Percentiles rank a stretch among this genome's conserved stretches.
phyloP scores from a whole-genome alignment of 176 grass and related monocot species.

The Coix lacrymajobi region DNA sequence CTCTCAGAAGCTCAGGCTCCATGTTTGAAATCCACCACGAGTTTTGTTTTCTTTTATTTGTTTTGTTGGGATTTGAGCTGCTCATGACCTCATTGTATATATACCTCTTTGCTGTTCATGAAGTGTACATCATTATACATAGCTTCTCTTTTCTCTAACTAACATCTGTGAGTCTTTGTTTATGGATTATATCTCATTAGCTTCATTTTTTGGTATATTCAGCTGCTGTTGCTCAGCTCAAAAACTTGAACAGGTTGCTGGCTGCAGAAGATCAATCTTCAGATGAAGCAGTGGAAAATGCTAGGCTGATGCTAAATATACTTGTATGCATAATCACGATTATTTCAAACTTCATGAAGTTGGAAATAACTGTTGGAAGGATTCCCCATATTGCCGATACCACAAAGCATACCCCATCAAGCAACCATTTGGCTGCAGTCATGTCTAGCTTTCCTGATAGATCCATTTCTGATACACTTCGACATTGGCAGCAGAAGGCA shows the following conservation, averaged over 20 bases:
- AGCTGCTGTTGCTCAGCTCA: slow-evolving; percentile 79
- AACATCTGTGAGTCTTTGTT: background rate
- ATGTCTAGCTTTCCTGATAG: slow-evolving; percentile 41
- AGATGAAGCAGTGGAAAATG: slow-evolving; percentile 52
- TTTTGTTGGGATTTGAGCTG: background rate
- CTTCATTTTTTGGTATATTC: slow-evolving; percentile 40
- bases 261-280: slow-evolving; percentile 59
- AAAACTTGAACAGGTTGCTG: slow-evolving; percentile 56
- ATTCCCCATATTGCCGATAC: slow-evolving; percentile 26
- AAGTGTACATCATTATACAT: background rate
- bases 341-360: slow-evolving; percentile 79
- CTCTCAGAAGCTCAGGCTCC: background rate
- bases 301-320: slow-evolving; percentile 59
- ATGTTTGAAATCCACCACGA: background rate
- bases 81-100: background rate
- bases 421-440: slow-evolving; percentile 12
- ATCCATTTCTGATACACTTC: slow-evolving; percentile 35
- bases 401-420: slow-evolving; percentile 39
- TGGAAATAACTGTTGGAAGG: slow-evolving; percentile 35
- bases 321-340: slow-evolving; percentile 67
- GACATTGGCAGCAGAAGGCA: slow-evolving; percentile 77
- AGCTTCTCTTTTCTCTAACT: background rate
- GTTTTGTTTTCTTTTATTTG: background rate
- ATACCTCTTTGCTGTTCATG: background rate
- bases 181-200: slow-evolving; percentile 30